phyloP scores from a whole-genome alignment of 768 basidiomycete species.

The Tulasnella sp. region DNA sequence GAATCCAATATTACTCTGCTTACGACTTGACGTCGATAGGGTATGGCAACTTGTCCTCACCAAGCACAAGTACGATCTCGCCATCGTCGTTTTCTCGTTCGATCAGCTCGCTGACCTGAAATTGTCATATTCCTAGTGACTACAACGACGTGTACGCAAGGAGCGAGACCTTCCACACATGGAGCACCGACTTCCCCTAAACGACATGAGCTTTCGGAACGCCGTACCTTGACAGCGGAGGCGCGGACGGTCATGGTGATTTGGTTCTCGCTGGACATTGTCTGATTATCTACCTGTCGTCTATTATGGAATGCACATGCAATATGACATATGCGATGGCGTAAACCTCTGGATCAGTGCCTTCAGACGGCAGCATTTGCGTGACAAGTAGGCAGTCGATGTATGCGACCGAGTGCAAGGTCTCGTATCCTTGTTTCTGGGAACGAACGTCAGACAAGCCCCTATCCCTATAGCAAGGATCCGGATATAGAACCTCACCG shows the following conservation, averaged over 20 bases:
- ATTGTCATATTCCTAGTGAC: background rate
- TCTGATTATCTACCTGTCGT: too few relatives aligned
- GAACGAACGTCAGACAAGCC: too few relatives aligned
- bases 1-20: background rate
- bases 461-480: too few relatives aligned
- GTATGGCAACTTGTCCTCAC: background rate
- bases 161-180: background rate
- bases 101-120: background rate
- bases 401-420: too few relatives aligned
- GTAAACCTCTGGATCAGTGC: background rate
- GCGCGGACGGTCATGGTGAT: background rate
- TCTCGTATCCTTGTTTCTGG: too few relatives aligned
- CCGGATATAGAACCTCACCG: too few relatives aligned
- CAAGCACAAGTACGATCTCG: background rate
- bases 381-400: too few relatives aligned
- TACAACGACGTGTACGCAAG: background rate
- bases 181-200: background rate
- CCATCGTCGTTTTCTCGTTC: background rate
- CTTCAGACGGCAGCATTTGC: too few relatives aligned
- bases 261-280: background rate
- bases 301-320: too few relatives aligned
- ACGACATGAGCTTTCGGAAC: background rate
- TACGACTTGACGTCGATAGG: background rate
- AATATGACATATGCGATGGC: background rate
- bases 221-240: background rate